Percentiles rank a stretch among this genome's conserved stretches.
Conservation (phyloP, 805 yeast genomes). For the Candida patagonica region DNA sequence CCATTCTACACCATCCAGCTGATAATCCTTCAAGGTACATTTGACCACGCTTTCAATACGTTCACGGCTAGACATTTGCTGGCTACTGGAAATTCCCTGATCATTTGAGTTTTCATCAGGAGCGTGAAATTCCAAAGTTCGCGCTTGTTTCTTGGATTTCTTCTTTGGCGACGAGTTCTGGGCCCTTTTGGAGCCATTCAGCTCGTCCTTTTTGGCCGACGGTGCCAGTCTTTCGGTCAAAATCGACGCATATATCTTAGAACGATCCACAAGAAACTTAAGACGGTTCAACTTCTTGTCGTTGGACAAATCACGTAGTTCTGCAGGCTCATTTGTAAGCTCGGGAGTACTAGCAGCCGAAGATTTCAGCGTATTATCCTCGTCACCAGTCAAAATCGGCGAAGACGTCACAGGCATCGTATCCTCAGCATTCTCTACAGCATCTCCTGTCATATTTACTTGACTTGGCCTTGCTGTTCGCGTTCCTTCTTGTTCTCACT, state of each 20-base stretch:
- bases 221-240: constrained; percentile 61
- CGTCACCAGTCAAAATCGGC: not conserved
- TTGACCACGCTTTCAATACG: too few relatives aligned
- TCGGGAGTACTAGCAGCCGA: not conserved
- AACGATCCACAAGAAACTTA: constrained; percentile 70
- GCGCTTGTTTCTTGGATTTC: constrained; percentile 1
- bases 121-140: constrained; percentile 6
- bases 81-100: not conserved
- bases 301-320: constrained; percentile 30
- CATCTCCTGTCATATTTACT: too few relatives aligned
- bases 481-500: too few relatives aligned
- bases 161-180: not conserved
- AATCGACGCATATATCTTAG: constrained; percentile 79
- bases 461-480: too few relatives aligned
- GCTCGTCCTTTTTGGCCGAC: constrained; percentile 5
- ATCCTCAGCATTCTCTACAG: too few relatives aligned
- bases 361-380: not conserved
- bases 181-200: constrained; percentile 6
- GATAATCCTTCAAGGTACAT: constrained; percentile 72
- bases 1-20: constrained; percentile 88
- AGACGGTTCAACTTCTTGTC: constrained; percentile 56
- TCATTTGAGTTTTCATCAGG: constrained; percentile 9
- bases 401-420: not conserved
- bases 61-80: not conserved
- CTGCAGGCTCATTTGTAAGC: constrained; percentile 7